Conservation (phyloP, 2,329 filamentous ascomycete genomes). For the Fusarium anguioides region DNA sequence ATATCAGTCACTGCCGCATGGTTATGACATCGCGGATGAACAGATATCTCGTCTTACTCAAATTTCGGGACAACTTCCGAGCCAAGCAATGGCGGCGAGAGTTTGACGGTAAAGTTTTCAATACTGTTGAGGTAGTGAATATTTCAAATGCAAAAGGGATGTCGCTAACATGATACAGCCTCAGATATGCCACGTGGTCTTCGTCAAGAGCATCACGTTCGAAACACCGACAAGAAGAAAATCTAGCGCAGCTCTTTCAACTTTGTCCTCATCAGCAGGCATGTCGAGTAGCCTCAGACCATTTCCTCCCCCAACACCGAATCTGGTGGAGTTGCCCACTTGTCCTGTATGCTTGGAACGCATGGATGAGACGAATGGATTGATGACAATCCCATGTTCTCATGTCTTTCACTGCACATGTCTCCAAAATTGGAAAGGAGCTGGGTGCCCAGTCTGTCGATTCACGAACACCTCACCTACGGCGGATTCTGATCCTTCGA, state of each 20-base stretch:
- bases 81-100: constrained; percentile 84
- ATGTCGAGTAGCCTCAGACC: constrained; percentile 64
- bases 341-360: constrained; percentile 96
- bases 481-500: constrained; percentile 57
- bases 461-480: constrained; percentile 72
- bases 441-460: constrained; percentile 92
- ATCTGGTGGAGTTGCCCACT: constrained; percentile 90
- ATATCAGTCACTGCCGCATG: constrained; percentile 94
- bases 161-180: constrained; percentile 61
- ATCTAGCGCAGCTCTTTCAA: constrained; percentile 68
- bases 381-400: constrained; percentile 96
- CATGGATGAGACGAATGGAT: constrained; percentile 96
- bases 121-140: constrained; percentile 79
- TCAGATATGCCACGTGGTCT: constrained; percentile 94
- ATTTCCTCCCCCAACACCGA: constrained; percentile 77
- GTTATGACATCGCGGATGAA: constrained; percentile 90
- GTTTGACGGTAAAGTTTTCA: constrained; percentile 95
- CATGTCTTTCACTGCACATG: constrained; percentile 98
- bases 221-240: constrained; percentile 67
- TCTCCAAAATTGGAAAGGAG: constrained; percentile 94
- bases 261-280: constrained; percentile 58
- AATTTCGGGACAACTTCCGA: constrained; percentile 80
- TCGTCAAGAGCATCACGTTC: constrained; percentile 91
- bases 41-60: constrained; percentile 94
- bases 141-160: neutral